These are phyloP conservation scores for Carallia brachiata DNA, from an alignment of 345 rosid genomes.

Conservation along the genomic window DNA sequence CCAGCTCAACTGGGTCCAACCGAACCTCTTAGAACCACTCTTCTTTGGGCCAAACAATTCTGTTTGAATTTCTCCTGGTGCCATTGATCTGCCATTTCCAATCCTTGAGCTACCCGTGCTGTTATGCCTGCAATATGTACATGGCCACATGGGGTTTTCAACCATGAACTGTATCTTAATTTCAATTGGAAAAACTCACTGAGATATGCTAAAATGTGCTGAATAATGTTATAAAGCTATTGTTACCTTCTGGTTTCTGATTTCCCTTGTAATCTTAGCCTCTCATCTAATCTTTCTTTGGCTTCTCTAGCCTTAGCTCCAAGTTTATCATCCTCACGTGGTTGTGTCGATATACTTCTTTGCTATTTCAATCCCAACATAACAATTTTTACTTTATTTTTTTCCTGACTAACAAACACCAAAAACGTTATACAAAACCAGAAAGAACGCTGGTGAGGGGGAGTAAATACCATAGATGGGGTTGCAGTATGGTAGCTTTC, in stretches of 20 bases:
- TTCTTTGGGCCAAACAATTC: constrained; percentile 23
- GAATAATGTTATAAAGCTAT: neutral
- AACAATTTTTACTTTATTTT: neutral
- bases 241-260: constrained; percentile 38
- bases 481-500: constrained; percentile 35
- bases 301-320: constrained; percentile 73
- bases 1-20: constrained; percentile 56
- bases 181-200: too few species aligned
- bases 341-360: constrained; percentile 33
- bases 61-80: constrained; percentile 11
- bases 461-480: constrained; percentile 31
- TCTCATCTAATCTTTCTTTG: constrained; percentile 68
- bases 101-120: neutral
- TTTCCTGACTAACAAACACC: too few species aligned
- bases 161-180: neutral
- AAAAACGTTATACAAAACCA: neutral
- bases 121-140: neutral
- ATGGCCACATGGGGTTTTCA: neutral
- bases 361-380: constrained; percentile 21
- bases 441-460: neutral
- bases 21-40: constrained; percentile 32
- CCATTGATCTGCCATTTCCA: constrained; percentile 3
- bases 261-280: constrained; percentile 43
- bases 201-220: constrained; percentile 9
- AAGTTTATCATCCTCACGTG: constrained; percentile 49